Conservation (phyloP, 306 rosid genomes). For the Trifolium fragiferum region DNA sequence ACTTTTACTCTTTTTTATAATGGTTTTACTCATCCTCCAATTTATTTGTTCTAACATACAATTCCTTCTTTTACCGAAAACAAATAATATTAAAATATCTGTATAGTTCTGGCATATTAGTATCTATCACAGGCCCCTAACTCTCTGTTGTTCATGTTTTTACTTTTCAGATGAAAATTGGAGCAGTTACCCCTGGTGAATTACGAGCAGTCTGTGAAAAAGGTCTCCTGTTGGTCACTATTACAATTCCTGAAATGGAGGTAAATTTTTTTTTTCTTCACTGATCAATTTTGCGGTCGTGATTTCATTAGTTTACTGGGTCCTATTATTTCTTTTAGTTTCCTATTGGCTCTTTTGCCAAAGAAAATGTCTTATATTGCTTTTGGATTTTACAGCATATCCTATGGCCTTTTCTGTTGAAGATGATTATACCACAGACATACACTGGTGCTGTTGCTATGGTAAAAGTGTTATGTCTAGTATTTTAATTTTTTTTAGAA, state of each 20-base stretch:
- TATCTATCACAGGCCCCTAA: conserved; percentile 28
- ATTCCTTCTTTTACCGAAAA: conserved; percentile 22
- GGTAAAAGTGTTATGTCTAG: conserved; percentile 51
- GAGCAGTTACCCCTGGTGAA: conserved; percentile 62
- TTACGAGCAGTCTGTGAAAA: conserved; percentile 87
- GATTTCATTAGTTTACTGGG: conserved; percentile 34
- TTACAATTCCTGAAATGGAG: conserved; percentile 99
- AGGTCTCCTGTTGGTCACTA: conserved; percentile 90
- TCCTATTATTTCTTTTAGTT: conserved; percentile 25
- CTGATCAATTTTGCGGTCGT: conserved; percentile 9
- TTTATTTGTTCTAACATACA: conserved; percentile 1
- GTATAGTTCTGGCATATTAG: conserved; percentile 23
- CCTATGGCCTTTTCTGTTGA: conserved; percentile 96
- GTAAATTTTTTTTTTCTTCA: conserved; percentile 45
- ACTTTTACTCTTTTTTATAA: conserved; percentile 17
- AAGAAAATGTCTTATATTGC: conserved; percentile 6
- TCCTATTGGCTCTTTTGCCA: conserved; percentile 13
- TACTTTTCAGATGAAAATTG: conserved; percentile 73
- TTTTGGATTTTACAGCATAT: conserved; percentile 65
- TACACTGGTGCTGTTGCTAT: conserved; percentile 90
- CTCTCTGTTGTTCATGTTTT: conserved; percentile 17
- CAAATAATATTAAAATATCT: conserved; percentile 12
- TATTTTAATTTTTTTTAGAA: conserved; percentile 13
- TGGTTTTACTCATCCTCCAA: neutral
- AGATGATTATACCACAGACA: conserved; percentile 79